Base-by-base conservation (phyloP, 257 asterid species). In the Lantana camara region DNA sequence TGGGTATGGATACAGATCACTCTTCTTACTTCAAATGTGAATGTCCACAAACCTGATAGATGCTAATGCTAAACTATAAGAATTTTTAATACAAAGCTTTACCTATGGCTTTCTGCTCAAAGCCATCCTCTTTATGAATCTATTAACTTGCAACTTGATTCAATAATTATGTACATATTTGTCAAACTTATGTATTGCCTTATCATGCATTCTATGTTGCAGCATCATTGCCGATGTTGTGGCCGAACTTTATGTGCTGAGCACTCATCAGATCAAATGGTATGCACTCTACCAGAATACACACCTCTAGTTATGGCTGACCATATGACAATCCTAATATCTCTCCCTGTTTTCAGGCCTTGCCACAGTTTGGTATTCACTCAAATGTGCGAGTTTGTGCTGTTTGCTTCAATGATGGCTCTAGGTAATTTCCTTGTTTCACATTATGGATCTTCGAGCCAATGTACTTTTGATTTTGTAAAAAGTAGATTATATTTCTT, bases 201-300 rank as follows among this genome's bases (percentile, higher is more conserved):
- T 17, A 38, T 32, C 65, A 35, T 45, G 37, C 56, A 5, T 44
- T 61, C 20, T 68, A 19, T 57, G 56, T 62, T 77, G 73, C 86
- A 93, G 97, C 99, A 93, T 81, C 99, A 90, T 54, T 93, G 97
- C 75, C 79, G 99, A 69, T 75, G 99, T 65, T 93, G 99, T 67
- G 99, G 99, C 71, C 83, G 95, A 60, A 90, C 99, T 15, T 77
- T 93, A 50, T 93, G 99, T 37, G 82, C 99, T 22, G 96, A 93
- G 37, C 99, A 93, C 78, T 93, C 99, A 22, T 72, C 91, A n/a
- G 74, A 75, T 64, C 99, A 87, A 60, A 87, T 87, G 97, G 99
- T 93, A 76, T 58, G 84, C 67, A 14, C 40, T 42, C 62, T 66
- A 41, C 22, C 8, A 56, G 14, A 41, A 69, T n/a, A 40, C 29